Evolutionary conservation across 2,329 filamentous ascomycete species (phyloP), one percentile per base, ranked within the genome.

Genomic region (Rutstroemia sp.): DNA sequence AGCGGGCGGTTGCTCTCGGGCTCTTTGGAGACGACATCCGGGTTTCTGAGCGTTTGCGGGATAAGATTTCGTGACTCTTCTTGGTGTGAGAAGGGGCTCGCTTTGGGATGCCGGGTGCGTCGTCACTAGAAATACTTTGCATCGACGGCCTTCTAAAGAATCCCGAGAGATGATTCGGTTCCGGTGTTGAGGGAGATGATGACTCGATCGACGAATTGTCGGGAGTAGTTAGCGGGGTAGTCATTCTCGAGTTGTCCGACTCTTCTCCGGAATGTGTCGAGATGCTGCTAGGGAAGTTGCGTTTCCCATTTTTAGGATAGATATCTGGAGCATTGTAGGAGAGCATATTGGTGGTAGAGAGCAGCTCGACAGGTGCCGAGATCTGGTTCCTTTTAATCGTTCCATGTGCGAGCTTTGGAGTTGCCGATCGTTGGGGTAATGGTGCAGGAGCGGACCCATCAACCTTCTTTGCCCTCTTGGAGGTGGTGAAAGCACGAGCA

Each of bases 291-390:
- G 52, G 48, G 5, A 39, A 23, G 1, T 38, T 40, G 39, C 52
- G 45, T 23, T 34, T 30, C 16, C 21, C 39, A 36, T 51, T 30
- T 25, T 46, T 45, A 50, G 67, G 71, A 46, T 76, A 75, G 60
- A 96, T 84, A 69, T 96, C 88, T 51, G 92, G 92, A 9, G 94
- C 92, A 69, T 92, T 92, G 79, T 96, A 96, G 7, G 90, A 91
- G 54, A 96, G 85, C 81, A 95, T 90, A 73, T 97, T 99, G 64
- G 94, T 97, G 5, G 92, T 96, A 58, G 94, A 95, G 49, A 96
- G 78, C 61, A 99, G 80, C 72, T 91, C 86, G 53, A 96, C 80
- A 0, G 94, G 94, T 3, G 80, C 83, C 1, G 94, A 99, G 69
- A 99, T 99, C 75, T 91, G 86, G 69, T 79, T 72, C 21, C 48